A percentile compares a stretch with the other conserved stretches of the same genome.
These are phyloP conservation scores for Amorphotheca resinae DNA, from an alignment of 495 filamentous ascomycete species.

Conservation along the genomic window DNA sequence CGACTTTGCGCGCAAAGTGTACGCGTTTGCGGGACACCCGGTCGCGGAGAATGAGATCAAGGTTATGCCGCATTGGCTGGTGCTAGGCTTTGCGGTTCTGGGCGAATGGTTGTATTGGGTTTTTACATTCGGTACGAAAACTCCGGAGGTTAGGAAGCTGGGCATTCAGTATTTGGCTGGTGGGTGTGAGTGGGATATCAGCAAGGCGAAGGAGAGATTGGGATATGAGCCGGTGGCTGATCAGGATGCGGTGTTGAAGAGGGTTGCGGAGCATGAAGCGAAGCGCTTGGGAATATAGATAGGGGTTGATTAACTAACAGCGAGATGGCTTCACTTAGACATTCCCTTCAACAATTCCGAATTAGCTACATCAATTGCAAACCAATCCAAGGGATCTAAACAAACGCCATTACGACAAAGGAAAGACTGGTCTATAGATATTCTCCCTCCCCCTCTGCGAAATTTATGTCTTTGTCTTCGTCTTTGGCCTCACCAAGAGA, in stretches of 20 bases:
- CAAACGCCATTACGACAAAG: too few species aligned
- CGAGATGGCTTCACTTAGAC: too few species aligned
- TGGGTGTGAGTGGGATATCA: not conserved
- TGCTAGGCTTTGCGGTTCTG: not conserved
- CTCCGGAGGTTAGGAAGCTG: not conserved
- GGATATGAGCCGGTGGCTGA: slow-evolving; percentile 1
- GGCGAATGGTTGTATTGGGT: slow-evolving; percentile 5
- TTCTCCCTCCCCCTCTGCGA: too few species aligned
- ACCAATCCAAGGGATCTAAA: too few species aligned
- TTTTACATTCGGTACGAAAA: slow-evolving; percentile 3
- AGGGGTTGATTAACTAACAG: too few species aligned
- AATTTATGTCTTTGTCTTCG: too few species aligned
- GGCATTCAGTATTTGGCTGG: not conserved
- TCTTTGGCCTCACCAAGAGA: too few species aligned
- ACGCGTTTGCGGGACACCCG: slow-evolving; percentile 48
- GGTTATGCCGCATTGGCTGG: slow-evolving; percentile 2
- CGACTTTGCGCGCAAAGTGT: slow-evolving; percentile 74
- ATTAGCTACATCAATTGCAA: too few species aligned
- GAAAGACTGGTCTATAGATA: too few species aligned
- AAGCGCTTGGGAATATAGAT: too few species aligned
- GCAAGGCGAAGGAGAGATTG: slow-evolving; percentile 4
- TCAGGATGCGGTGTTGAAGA: not conserved
- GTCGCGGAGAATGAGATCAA: not conserved
- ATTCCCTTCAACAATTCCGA: too few species aligned
- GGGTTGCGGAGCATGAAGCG: not conserved